Evolutionary conservation across 2,329 filamentous ascomycete species (phyloP), one percentile per base, ranked within the genome.

Genomic region (Cucurbitaria berberidis): DNA sequence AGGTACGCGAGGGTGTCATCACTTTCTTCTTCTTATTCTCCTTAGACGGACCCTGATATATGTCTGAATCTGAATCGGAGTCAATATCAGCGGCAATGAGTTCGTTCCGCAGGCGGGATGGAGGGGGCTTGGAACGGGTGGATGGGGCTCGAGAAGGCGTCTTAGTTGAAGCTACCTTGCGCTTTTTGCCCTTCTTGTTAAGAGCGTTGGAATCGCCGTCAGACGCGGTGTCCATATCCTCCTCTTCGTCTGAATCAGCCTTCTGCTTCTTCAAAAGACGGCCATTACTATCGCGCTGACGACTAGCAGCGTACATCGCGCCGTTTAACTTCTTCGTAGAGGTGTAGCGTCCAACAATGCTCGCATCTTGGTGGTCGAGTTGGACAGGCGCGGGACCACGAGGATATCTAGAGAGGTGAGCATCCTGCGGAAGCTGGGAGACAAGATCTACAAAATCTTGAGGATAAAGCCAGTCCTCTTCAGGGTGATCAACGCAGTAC

Each of bases 391-490:
- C 27, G 9, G 60, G 50, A 3, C 67, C 65, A n/a, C 49, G 55
- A 18, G 64, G 16, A 5, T 36, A 22, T 15, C 27, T 13, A 10
- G 27, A 7, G 27, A 30, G 27, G 10, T 13, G 27, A 9, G 27
- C 8, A 13, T 30, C 27, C 13, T 30, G 30, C 42, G 41, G 15
- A 26, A 16, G 15, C 22, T 19, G 22, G 19, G 40, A 19, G 1
- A 51, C 15, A 7, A 41, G 30, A 11, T 53, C 30, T 1, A 66
- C 34, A 10, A 69, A 48, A 1, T 30, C 10, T 1, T 46, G 40
- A 18, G 65, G 65, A 29, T 62, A 69, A 13, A n/a, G 22, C 63
- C 60, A 69, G 2, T 57, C 41, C 38, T 64, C 55, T 1, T 58
- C 30, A 3, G 53, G 52, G 38, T 67, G 42, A 1, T 58, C 41